phyloP scores from a whole-genome alignment of 2,329 filamentous ascomycete species.

The Phialophora chinensis region DNA sequence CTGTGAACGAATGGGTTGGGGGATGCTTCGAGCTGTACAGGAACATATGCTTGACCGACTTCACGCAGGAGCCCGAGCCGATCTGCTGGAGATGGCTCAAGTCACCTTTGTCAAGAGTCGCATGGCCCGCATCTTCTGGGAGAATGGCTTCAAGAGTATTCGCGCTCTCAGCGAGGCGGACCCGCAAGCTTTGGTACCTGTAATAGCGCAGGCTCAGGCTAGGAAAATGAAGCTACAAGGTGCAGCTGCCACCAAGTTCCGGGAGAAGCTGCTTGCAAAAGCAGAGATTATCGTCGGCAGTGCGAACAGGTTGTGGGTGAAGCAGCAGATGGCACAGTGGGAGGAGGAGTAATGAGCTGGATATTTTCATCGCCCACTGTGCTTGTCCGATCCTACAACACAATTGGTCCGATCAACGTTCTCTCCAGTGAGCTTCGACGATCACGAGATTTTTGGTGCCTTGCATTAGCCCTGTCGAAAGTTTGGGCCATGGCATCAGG shows the following conservation, averaged over 20 bases:
- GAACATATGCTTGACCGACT: slow-evolving; percentile 78
- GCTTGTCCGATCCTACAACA: background rate
- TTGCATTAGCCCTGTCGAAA: slow-evolving; percentile 22
- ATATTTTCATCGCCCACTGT: background rate
- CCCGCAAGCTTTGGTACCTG: slow-evolving; percentile 69
- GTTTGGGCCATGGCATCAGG: background rate
- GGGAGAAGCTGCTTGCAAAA: slow-evolving; percentile 69
- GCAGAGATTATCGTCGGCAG: slow-evolving; percentile 71
- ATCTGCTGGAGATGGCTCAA: slow-evolving; percentile 72
- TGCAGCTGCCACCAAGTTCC: slow-evolving; percentile 64
- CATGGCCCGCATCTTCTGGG: slow-evolving; percentile 75
- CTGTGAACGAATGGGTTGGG: slow-evolving; percentile 69
- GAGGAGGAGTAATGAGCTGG: slow-evolving; percentile 33
- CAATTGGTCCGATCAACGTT: slow-evolving; percentile 6
- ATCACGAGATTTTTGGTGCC: slow-evolving; percentile 10
- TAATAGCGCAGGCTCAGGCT: slow-evolving; percentile 67
- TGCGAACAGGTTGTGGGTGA: slow-evolving; percentile 70
- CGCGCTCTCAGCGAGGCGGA: slow-evolving; percentile 72
- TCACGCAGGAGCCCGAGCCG: slow-evolving; percentile 72
- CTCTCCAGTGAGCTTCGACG: background rate
- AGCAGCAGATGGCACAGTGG: slow-evolving; percentile 46
- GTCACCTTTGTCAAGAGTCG: slow-evolving; percentile 78
- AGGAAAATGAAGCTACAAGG: slow-evolving; percentile 58
- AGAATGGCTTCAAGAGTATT: slow-evolving; percentile 74
- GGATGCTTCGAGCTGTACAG: slow-evolving; percentile 71